Evolutionary conservation across 1,284 basidiomycete genomes (phyloP), one percentile per base, ranked within the genome.

Genomic region (Hemileia vastatrix): DNA sequence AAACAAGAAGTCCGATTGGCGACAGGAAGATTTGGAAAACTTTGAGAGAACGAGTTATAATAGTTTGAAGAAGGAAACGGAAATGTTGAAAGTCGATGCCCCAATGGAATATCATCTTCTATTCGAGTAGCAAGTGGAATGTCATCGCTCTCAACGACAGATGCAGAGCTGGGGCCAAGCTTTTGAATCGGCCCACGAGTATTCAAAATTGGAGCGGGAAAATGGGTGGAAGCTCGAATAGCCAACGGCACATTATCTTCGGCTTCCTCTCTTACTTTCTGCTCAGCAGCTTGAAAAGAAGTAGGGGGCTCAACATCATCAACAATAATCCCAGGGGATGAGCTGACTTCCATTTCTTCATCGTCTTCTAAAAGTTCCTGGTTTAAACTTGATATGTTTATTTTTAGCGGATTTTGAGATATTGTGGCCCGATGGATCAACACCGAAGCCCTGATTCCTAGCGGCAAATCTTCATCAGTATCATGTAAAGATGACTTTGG

Each of bases 401-500:
- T n/a, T n/a, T n/a, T n/a, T n/a, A n/a, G n/a, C n/a, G n/a, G n/a
- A n/a, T n/a, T n/a, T n/a, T n/a, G n/a, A n/a, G n/a, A n/a, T n/a
- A n/a, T n/a, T n/a, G n/a, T n/a, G n/a, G n/a, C n/a, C n/a, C n/a
- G n/a, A n/a, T n/a, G n/a, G 5, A 62, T 18, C 33, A 62, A 55
- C 31, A 62, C 48, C 6, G 52, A 47, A 8, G 59, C 59, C n/a
- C 59, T 51, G 32, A 62, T 62, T 2, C 59, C 59, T 19, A 62
- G 33, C 24, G 59, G 59, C 4, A 62, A 21, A n/a, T 62, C 59
- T 40, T 62, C 59, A 62, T 62, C 59, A 4, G 59, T 54, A 27
- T 53, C 53, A 36, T 62, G 59, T 24, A 19, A 23, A 18, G 59
- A 62, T 23, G 31, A n/a, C 11, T 27, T 27, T 11, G 23, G 49